These are phyloP conservation scores for Chalciporus piperatus DNA, from an alignment of 768 basidiomycete species.

Conservation along the genomic window DNA sequence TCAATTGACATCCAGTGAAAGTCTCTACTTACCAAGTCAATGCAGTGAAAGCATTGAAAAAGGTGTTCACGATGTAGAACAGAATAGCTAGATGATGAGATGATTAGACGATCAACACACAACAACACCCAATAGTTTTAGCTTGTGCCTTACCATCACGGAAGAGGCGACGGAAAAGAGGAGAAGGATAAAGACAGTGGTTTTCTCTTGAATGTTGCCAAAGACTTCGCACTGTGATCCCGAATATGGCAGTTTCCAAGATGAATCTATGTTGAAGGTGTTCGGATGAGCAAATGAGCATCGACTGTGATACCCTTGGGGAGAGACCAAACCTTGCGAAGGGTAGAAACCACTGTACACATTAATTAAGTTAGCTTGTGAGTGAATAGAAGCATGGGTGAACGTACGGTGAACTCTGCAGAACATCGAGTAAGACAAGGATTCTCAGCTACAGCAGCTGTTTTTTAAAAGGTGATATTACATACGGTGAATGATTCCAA, in stretches of 20 bases:
- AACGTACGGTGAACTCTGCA: neutral
- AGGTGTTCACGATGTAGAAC: conserved; percentile 4
- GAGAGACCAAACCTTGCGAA: conserved; percentile 4
- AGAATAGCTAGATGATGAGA: conserved; percentile 1
- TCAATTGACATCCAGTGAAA: neutral
- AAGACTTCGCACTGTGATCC: conserved; percentile 4
- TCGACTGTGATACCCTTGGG: neutral
- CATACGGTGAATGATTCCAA: neutral
- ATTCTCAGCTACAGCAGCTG: neutral
- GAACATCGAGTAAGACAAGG: neutral
- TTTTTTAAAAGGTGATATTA: neutral
- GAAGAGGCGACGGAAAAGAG: conserved; percentile 4
- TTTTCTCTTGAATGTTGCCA: conserved; percentile 3
- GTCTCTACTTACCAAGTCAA: conserved; percentile 7
- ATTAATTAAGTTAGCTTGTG: neutral
- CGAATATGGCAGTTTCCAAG: conserved; percentile 6
- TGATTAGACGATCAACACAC: neutral
- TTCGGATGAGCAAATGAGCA: neutral
- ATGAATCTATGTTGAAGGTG: conserved; percentile 1
- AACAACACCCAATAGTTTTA: neutral
- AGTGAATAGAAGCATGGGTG: neutral
- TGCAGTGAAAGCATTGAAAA: neutral
- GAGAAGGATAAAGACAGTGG: conserved; percentile 5
- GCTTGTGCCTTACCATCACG: conserved; percentile 12
- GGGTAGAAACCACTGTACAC: conserved; percentile 8